Evolutionary conservation across 2,329 filamentous ascomycete species (phyloP).

Genomic region (Fonsecaea monophora): DNA sequence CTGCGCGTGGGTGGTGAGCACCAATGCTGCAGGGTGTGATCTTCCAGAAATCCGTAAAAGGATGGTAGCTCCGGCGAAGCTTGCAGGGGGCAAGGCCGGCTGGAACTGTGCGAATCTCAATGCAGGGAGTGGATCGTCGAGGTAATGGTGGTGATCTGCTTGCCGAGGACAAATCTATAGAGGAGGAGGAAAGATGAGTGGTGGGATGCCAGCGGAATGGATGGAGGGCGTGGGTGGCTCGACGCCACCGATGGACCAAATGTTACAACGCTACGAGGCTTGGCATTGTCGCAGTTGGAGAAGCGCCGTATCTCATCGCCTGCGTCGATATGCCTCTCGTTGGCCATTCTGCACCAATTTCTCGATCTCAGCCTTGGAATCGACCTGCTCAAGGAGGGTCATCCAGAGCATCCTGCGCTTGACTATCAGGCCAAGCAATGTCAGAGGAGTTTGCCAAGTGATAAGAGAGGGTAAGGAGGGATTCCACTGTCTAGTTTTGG

Average conservation of each 20-base stretch:
- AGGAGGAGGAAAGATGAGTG: not conserved
- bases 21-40: constrained; percentile 8
- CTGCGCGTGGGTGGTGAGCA: constrained; percentile 3
- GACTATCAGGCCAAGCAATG: constrained; percentile 10
- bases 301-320: not conserved
- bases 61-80: constrained; percentile 19
- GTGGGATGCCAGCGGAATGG: constrained; percentile 6
- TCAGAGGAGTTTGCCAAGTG: constrained; percentile 14
- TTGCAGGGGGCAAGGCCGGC: constrained; percentile 1
- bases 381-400: constrained; percentile 5
- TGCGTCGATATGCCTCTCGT: not conserved
- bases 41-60: constrained; percentile 12
- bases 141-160: constrained; percentile 12
- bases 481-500: constrained; percentile 11
- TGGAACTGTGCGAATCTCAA: constrained; percentile 13
- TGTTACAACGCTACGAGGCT: constrained; percentile 20
- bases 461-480: constrained; percentile 8
- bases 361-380: not conserved
- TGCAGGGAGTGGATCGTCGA: constrained; percentile 3
- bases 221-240: not conserved
- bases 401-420: not conserved
- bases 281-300: constrained; percentile 1
- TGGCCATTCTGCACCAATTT: not conserved
- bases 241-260: constrained; percentile 10
- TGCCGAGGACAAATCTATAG: not conserved